Evolutionary conservation across 2,329 filamentous ascomycete species (phyloP), one percentile per base, ranked within the genome.

Genomic region (Fusarium sp.): DNA sequence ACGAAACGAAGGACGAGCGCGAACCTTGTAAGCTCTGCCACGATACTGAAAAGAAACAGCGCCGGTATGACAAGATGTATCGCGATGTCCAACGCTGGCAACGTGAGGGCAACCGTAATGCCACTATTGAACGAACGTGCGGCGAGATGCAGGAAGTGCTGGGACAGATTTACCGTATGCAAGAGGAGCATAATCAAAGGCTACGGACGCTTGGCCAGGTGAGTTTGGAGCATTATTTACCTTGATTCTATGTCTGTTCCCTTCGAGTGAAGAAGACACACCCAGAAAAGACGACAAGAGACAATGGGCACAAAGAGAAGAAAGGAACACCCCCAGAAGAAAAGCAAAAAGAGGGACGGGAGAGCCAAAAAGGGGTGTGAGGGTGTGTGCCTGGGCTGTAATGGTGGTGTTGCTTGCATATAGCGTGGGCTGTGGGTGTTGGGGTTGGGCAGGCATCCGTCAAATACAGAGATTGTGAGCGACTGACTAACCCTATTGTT

Each of bases 11-110:
- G 70, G 84, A 84, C 63, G 85, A 91, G 57, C 74, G 80, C 45
- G 87, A 88, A 58, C 88, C 89, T 75, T 98, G 95, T 85, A 93
- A 92, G 79, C 86, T 94, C 69, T 98, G 95, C 83, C 91, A 94
- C 77, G 94, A 96, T 82, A 94, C 94, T 73, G 91, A 94, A 77
- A 94, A 92, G 82, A 97, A 97, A 83, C 83, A 87, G 77, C 89
- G 93, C 59, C 90, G 92, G 69, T 87, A 90, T 77, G 84, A 85
- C 77, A 93, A 94, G 82, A 93, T 97, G 85, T 79, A 86, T 48
- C 87, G 90, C 61, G 92, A 94, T 76, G 87, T 97, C 77, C 83
- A 86, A 71, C 91, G 94, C 65, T 97, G 94, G 94, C 84, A 86
- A 76, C 85, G 85, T 49, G 93, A 96, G 80, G 91, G 91, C 65